Evolutionary conservation across 2,329 filamentous ascomycete species (phyloP).

Genomic region (Colletotrichum incanum): DNA sequence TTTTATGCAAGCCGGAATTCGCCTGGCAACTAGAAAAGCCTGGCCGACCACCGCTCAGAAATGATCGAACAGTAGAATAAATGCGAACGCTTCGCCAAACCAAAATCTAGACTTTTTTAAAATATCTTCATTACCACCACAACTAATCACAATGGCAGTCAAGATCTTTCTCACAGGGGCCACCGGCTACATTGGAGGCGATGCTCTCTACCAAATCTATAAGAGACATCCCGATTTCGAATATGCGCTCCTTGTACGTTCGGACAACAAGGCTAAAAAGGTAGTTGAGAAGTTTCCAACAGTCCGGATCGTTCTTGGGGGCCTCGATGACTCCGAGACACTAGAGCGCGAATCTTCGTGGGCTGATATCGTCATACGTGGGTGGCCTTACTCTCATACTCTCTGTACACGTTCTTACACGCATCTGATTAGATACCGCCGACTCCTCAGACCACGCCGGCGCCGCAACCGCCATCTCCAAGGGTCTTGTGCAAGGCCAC

Average conservation of each 20-base stretch:
- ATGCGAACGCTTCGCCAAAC: not conserved
- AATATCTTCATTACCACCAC: not conserved
- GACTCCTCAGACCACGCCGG: conserved; percentile 64
- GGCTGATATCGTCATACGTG: conserved; percentile 56
- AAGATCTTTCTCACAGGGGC: conserved; percentile 43
- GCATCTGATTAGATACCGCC: conserved; percentile 51
- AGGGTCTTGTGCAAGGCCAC: conserved; percentile 62
- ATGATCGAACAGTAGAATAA: not conserved
- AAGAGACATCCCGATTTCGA: conserved; percentile 42
- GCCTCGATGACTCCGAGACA: conserved; percentile 51
- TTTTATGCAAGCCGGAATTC: no score
- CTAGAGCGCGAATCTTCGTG: conserved; percentile 50
- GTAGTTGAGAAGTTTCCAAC: conserved; percentile 46
- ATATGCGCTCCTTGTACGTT: conserved; percentile 43
- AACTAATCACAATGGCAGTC: conserved; percentile 1
- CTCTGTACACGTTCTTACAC: not conserved
- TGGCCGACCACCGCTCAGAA: no score
- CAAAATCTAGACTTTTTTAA: not conserved
- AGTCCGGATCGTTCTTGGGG: conserved; percentile 50
- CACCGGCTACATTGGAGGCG: conserved; percentile 47
- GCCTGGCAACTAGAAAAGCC: no score
- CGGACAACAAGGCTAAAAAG: conserved; percentile 40
- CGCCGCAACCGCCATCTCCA: conserved; percentile 61
- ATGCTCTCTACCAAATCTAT: conserved; percentile 40
- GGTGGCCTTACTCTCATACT: not conserved